These are phyloP conservation scores for Saccharomycopsis synnaedendra DNA, from an alignment of 805 yeast species.

Conservation along the genomic window DNA sequence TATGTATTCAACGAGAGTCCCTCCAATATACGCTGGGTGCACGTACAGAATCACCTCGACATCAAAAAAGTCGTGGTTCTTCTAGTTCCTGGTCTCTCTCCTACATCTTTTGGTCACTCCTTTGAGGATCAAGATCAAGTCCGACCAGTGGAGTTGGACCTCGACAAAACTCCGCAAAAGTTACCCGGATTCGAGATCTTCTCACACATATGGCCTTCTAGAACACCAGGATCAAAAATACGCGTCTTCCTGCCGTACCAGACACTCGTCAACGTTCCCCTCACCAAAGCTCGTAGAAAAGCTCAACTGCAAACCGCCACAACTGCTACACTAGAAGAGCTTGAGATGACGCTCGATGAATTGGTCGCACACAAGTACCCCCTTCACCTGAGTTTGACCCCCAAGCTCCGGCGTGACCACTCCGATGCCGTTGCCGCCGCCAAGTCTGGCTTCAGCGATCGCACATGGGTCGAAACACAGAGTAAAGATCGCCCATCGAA, in stretches of 20 bases:
- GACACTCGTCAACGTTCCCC: conserved; percentile 44
- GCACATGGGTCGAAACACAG: background rate
- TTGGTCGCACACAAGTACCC: conserved; percentile 47
- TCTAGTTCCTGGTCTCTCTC: conserved; percentile 53
- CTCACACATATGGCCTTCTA: conserved; percentile 33
- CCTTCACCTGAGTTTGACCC: conserved; percentile 28
- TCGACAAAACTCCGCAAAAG: conserved; percentile 12
- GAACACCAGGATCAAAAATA: conserved; percentile 57
- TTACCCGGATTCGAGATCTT: conserved; percentile 22
- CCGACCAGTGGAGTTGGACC: conserved; percentile 17
- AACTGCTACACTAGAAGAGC: conserved; percentile 37
- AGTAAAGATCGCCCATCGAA: conserved; percentile 25
- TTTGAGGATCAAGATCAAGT: conserved; percentile 25
- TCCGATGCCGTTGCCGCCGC: background rate
- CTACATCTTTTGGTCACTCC: conserved; percentile 22
- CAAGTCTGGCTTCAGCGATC: background rate
- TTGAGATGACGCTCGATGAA: conserved; percentile 39
- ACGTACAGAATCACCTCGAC: conserved; percentile 33
- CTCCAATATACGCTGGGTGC: conserved; percentile 37
- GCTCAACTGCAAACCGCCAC: conserved; percentile 15
- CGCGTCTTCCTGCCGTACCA: conserved; percentile 41
- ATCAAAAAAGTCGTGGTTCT: conserved; percentile 47
- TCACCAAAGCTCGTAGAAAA: conserved; percentile 29
- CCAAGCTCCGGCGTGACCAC: background rate
- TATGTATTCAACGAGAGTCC: conserved; percentile 29